Base-by-base conservation (phyloP, 2,329 filamentous ascomycete species). In the Raffaelea arxii region DNA sequence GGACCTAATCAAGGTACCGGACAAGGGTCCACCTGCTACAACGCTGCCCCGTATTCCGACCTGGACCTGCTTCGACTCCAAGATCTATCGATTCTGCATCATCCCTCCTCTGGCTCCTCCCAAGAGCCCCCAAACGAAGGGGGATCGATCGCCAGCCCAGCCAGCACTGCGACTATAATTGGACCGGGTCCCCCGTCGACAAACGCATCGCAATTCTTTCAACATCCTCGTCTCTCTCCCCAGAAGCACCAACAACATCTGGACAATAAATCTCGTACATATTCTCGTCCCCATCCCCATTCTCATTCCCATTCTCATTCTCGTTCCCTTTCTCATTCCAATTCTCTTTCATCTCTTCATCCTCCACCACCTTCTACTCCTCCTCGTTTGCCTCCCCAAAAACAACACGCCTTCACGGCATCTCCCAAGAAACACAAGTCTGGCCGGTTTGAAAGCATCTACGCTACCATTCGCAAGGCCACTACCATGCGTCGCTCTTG, bases 11-110 rank as follows among this genome's bases (percentile, higher is more conserved):
- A 32, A 9, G 16, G 24, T 25, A 40, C 18, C 44, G n/a, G 25
- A 12, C 5, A 1, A 10, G 24, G 9, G 14, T 21, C 6, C 24
- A 19, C 14, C 7, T 40, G 11, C 9, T 22, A 7, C 21, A 22
- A 6, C 21, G 19, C 35, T 36, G 30, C 25, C 38, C 14, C 32
- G 21, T 21, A 46, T 24, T 27, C 59, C 22, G 60, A 61, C 49
- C 57, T 58, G 22, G 58, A 62, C 49, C 55, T 62, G 18, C 54
- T 60, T 25, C 56, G 55, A 42, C 56, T 63, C 45, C 59, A 62
- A 49, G 59, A 59, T n/a, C 42, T 63, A 36, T 57, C 58, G 36
- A 58, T 63, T 53, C 45, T 50, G 38, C 48, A 49, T 45, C 48
- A 49, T 45, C 48, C 47, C 21, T 7, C 27, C 4, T 22, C 35